Conservation (phyloP, 192 early-diverging fungal species). For the Glomus cerebriforme region DNA sequence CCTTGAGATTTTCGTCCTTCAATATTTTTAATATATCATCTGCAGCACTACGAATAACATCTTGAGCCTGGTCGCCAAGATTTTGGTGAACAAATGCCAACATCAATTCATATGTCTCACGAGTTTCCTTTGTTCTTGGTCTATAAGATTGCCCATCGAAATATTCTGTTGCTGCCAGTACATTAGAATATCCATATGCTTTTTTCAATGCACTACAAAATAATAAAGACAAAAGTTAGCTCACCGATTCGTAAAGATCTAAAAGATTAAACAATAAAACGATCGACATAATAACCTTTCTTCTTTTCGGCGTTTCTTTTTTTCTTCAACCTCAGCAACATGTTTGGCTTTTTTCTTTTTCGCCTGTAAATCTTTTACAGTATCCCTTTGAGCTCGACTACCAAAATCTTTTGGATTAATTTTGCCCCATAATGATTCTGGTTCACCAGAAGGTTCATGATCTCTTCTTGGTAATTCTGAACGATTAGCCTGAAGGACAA, state of each 20-base stretch:
- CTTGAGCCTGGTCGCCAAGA: constrained; percentile 88
- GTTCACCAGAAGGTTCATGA: constrained; percentile 94
- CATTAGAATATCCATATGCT: constrained; percentile 71
- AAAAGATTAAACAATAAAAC: too few relatives aligned
- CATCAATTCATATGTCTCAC: constrained; percentile 85
- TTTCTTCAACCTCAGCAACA: constrained; percentile 51
- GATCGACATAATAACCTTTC: constrained; percentile 44
- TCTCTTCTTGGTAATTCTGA: constrained; percentile 76
- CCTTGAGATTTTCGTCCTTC: constrained; percentile 82
- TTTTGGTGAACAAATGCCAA: constrained; percentile 78
- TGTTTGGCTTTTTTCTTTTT: constrained; percentile 64
- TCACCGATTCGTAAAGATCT: background rate
- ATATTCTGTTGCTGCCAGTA: constrained; percentile 86
- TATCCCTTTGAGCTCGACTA: constrained; percentile 67
- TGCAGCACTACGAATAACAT: constrained; percentile 86
- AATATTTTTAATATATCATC: constrained; percentile 82
- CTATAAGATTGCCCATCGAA: constrained; percentile 83
- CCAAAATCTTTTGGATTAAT: constrained; percentile 89
- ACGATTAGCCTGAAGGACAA: constrained; percentile 92
- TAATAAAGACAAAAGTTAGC: background rate
- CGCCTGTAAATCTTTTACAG: constrained; percentile 62
- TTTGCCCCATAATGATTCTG: constrained; percentile 86
- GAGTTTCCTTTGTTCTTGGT: constrained; percentile 90
- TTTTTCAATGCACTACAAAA: constrained; percentile 43
- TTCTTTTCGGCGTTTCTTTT: constrained; percentile 60